Evolutionary conservation across 805 yeast genomes (phyloP).

Genomic region (Suhomyces faveliae): DNA sequence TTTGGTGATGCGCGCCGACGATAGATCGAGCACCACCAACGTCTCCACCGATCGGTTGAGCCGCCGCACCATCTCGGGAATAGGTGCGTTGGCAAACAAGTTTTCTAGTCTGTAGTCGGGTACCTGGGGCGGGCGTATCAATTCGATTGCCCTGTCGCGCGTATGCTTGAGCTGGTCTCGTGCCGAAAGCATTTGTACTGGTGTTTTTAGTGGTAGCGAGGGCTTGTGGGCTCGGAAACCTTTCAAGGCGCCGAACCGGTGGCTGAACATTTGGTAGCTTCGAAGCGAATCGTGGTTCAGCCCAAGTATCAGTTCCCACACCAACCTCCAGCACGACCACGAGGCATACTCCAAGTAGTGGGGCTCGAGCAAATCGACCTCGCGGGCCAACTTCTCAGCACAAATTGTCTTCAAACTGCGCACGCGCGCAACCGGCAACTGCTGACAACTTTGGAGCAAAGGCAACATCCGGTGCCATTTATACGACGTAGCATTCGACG

Average conservation of each 20-base stretch:
- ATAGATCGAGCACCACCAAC: slow-evolving; percentile 28
- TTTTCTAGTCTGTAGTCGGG: slow-evolving; percentile 35
- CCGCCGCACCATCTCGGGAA: slow-evolving; percentile 20
- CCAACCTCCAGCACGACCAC: slow-evolving; percentile 28
- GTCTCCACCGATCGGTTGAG: slow-evolving; percentile 14
- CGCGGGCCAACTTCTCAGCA: slow-evolving; percentile 27
- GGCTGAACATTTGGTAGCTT: slow-evolving; percentile 28
- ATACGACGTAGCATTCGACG: slow-evolving; percentile 4
- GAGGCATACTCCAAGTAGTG: slow-evolving; percentile 23
- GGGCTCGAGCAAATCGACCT: slow-evolving; percentile 21
- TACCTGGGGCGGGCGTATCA: slow-evolving; percentile 15
- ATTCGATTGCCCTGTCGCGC: slow-evolving; percentile 13
- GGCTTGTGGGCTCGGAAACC: slow-evolving; percentile 26
- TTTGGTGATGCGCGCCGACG: slow-evolving; percentile 13
- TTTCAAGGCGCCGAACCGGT: slow-evolving; percentile 14
- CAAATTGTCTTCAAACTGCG: slow-evolving; percentile 22
- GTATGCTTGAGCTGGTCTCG: slow-evolving; percentile 3
- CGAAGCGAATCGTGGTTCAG: slow-evolving; percentile 29
- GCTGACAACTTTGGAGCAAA: slow-evolving; percentile 6
- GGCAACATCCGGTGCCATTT: slow-evolving; percentile 16
- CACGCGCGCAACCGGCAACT: slow-evolving; percentile 6
- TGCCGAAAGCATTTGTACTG: background rate
- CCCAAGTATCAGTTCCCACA: slow-evolving; percentile 31
- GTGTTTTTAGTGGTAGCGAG: background rate
- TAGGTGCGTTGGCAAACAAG: slow-evolving; percentile 28